Evolutionary conservation across 129 eudicot species (phyloP).

Genomic region (Flaveria sonorensis): DNA sequence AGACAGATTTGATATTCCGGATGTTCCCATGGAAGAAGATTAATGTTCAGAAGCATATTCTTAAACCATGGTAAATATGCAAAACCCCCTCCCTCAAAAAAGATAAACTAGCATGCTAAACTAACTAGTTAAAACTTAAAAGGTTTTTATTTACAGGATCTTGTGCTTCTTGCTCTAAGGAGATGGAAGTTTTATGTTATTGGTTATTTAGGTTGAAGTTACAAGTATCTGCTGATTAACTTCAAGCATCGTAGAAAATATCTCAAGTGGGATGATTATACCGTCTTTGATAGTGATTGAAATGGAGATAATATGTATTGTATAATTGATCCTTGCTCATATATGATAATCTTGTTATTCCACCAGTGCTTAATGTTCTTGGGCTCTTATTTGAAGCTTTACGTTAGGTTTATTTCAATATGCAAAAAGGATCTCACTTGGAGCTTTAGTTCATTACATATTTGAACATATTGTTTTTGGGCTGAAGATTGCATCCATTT

Average conservation of each 20-base stretch:
- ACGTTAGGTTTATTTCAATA: background rate
- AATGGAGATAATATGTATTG: background rate
- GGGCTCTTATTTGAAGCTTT: background rate
- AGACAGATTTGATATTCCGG: conserved; percentile 91
- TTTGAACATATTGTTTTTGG: background rate
- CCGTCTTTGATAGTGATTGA: background rate
- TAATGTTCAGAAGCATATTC: conserved; percentile 18
- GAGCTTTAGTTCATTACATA: background rate
- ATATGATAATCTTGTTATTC: background rate
- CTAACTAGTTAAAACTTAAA: background rate
- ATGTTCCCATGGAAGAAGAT: conserved; percentile 96
- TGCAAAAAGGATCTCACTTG: background rate
- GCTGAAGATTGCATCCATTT: background rate
- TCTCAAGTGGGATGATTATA: conserved; percentile 4
- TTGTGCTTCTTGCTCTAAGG: background rate
- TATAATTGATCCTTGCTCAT: background rate
- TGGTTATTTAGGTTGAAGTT: background rate
- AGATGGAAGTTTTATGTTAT: background rate
- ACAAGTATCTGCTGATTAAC: background rate
- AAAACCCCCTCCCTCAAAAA: no score
- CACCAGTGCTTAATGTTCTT: background rate
- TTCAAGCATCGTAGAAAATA: background rate
- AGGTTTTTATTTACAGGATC: background rate
- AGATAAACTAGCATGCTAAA: background rate
- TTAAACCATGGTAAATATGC: no score